Evolutionary conservation across 495 filamentous ascomycete species (phyloP), one percentile per base, ranked within the genome.

Genomic region (Tricharina praecox): DNA sequence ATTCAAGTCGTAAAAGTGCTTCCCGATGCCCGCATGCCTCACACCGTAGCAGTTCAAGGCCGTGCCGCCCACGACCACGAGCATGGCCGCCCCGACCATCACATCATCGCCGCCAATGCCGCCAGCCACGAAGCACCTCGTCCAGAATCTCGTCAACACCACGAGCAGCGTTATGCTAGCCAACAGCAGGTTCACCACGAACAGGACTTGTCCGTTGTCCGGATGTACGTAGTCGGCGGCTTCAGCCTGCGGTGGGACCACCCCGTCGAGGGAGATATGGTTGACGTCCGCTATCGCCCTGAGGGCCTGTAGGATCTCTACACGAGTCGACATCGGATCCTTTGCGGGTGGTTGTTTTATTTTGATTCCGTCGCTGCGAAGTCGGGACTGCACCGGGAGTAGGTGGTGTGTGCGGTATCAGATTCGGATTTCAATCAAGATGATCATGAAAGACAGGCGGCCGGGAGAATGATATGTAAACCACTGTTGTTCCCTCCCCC

Each of bases 41-140:
- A 50, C 53, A 51, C 32, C 42, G 15, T 9, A 46, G 26, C 3
- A 45, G 19, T 38, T 23, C n/a, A 26, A 10, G 11, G n/a, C 23
- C 10, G 34, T 37, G 15, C 3, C 19, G 35, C 26, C 42, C 16
- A 7, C 5, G 36, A 26, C 45, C 41, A 53, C 38, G 26, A 60
- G 46, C 23, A 40, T 43, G n/a, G 58, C 47, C 11, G 46, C 23
- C 3, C 47, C 50, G 23, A 61, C 60, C 7, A 46, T 45, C 24
- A 50, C 39, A 50, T 61, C 58, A 53, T 61, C 58, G 15, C 37
- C 45, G 4, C 58, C 58, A 23, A 61, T 18, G 16, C 54, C 51
- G 1, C 54, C 54, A 10, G 48, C 56, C 24, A 59, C 49, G 38
- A 54, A 58, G 13, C 46, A 32, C 8, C 55, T 44, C 7, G 54